Conservation (phyloP, 768 basidiomycete species). For the Macrolepiota fuliginosa region DNA sequence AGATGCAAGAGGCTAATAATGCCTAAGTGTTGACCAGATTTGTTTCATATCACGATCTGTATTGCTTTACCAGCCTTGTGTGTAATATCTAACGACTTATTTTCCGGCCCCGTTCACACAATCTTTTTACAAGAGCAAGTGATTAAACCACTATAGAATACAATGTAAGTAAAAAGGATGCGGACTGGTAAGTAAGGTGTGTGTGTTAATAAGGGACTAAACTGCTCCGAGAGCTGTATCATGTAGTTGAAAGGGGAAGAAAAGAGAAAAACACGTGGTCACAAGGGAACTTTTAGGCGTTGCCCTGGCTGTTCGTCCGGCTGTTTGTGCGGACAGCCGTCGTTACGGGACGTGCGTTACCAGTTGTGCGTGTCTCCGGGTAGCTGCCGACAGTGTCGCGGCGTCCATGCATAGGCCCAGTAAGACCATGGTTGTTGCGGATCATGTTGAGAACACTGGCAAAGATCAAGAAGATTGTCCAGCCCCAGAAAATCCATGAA, state of each 20-base stretch:
- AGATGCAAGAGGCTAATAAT: constrained; percentile 32
- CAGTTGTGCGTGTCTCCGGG: constrained; percentile 17
- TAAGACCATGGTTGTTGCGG: constrained; percentile 10
- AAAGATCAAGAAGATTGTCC: constrained; percentile 46
- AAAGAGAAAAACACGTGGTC: background rate
- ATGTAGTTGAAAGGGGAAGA: background rate
- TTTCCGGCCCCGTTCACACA: too few species aligned
- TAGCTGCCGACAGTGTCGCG: constrained; percentile 14
- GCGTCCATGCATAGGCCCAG: constrained; percentile 19
- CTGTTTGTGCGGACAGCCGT: background rate
- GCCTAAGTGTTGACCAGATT: background rate
- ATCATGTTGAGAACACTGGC: constrained; percentile 30
- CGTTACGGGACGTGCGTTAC: background rate
- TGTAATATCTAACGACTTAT: too few species aligned
- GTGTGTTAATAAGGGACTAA: too few species aligned
- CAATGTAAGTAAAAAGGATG: too few species aligned
- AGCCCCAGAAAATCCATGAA: constrained; percentile 63
- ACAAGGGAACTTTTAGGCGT: background rate
- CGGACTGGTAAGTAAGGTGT: too few species aligned
- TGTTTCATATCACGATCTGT: background rate
- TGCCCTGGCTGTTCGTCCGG: background rate
- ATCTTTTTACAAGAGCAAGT: too few species aligned
- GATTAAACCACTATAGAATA: too few species aligned
- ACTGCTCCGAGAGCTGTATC: too few species aligned
- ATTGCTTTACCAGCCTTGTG: too few species aligned